phyloP scores from a whole-genome alignment of 2,329 filamentous ascomycete species.

The Thermomyces lanuginosus region DNA sequence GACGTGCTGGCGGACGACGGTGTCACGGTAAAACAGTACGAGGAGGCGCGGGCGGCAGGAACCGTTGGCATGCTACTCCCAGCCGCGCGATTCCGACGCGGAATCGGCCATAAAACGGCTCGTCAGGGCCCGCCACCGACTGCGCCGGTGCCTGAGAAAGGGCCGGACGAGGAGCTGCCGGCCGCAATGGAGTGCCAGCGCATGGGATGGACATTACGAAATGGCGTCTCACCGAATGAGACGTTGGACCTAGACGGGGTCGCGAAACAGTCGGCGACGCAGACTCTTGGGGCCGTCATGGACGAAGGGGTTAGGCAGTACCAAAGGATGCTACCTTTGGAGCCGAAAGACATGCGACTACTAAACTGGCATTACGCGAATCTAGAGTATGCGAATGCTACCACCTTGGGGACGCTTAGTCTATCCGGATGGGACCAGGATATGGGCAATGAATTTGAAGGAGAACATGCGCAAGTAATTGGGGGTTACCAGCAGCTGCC shows the following conservation, averaged over 20 bases:
- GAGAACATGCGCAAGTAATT: constrained; percentile 79
- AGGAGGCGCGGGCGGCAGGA: constrained; percentile 51
- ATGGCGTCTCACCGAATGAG: constrained; percentile 44
- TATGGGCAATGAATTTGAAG: constrained; percentile 93
- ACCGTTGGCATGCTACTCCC: constrained; percentile 29
- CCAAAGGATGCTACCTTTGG: constrained; percentile 63
- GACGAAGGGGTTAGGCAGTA: constrained; percentile 86
- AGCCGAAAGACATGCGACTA: constrained; percentile 70
- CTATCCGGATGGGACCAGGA: constrained; percentile 92
- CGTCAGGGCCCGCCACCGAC: constrained; percentile 36
- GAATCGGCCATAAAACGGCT: constrained; percentile 31
- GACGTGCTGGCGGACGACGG: constrained; percentile 57
- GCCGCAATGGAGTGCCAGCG: constrained; percentile 60
- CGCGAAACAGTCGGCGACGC: constrained; percentile 42
- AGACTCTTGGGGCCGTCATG: constrained; percentile 78
- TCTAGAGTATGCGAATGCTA: constrained; percentile 91
- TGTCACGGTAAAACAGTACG: constrained; percentile 55
- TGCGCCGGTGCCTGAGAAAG: constrained; percentile 1
- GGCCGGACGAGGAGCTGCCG: constrained; percentile 40
- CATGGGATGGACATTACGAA: constrained; percentile 68
- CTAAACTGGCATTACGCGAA: constrained; percentile 99
- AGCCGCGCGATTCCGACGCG: constrained; percentile 27
- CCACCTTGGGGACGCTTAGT: constrained; percentile 71
- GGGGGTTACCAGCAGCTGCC: constrained; percentile 90
- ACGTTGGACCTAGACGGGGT: constrained; percentile 56